A percentile compares a stretch with the other conserved stretches of the same genome.
Evolutionary conservation across 441 rosid species (phyloP).

Genomic region (Euphorbia celastroides): DNA sequence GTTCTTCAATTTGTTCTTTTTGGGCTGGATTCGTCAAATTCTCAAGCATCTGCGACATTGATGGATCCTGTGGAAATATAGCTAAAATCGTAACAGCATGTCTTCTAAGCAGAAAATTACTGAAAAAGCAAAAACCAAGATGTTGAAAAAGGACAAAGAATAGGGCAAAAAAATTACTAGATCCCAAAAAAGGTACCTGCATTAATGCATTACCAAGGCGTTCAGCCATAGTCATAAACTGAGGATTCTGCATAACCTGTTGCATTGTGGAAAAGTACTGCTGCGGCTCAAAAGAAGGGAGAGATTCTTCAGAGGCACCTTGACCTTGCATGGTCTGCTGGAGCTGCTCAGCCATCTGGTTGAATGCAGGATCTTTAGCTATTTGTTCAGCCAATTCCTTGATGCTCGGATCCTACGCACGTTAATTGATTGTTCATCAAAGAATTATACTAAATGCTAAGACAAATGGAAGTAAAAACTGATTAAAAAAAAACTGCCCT

Average conservation of each 20-base stretch:
- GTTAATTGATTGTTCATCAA: not conserved
- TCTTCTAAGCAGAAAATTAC: not conserved
- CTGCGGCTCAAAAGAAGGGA: slow-evolving; percentile 71
- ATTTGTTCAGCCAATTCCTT: slow-evolving; percentile 90
- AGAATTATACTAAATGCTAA: not conserved
- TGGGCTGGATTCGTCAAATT: slow-evolving; percentile 62
- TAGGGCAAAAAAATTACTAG: not conserved
- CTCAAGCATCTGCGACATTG: slow-evolving; percentile 89
- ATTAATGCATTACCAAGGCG: slow-evolving; percentile 83
- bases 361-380: slow-evolving; percentile 90
- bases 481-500: not conserved
- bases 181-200: slow-evolving; percentile 46
- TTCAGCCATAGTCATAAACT: slow-evolving; percentile 91
- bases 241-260: slow-evolving; percentile 94
- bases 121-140: too few relatives aligned
- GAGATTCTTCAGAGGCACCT: slow-evolving; percentile 40
- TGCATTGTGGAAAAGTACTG: slow-evolving; percentile 81
- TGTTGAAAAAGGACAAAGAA: too few relatives aligned
- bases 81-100: not conserved
- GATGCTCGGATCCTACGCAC: slow-evolving; percentile 82
- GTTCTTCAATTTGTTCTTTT: slow-evolving; percentile 73
- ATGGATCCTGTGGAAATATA: slow-evolving; percentile 61
- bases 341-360: slow-evolving; percentile 96
- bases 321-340: slow-evolving; percentile 69
- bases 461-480: not conserved